Conservation (phyloP, 2,329 filamentous ascomycete species). For the Claviceps sp. region DNA sequence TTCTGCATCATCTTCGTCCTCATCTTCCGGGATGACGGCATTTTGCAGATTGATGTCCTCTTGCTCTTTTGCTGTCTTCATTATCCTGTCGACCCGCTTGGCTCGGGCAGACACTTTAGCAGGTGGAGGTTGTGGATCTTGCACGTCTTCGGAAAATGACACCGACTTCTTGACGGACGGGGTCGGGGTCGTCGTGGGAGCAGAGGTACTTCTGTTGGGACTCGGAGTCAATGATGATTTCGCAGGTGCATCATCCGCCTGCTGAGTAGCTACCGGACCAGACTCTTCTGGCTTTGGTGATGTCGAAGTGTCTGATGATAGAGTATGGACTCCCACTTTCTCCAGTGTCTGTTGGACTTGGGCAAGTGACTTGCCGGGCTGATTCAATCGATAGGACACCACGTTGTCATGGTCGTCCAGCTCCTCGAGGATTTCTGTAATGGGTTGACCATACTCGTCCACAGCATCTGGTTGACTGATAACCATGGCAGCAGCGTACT, state of each 20-base stretch:
- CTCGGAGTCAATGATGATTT: not conserved
- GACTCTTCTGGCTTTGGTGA: not conserved
- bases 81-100: slow-evolving; percentile 40
- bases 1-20: slow-evolving; percentile 66
- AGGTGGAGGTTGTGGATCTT: slow-evolving; percentile 14
- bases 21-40: slow-evolving; percentile 53
- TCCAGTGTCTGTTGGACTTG: slow-evolving; percentile 59
- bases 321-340: slow-evolving; percentile 57
- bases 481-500: slow-evolving; percentile 49
- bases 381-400: slow-evolving; percentile 50
- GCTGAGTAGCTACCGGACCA: not conserved
- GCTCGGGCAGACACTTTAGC: slow-evolving; percentile 26
- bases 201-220: not conserved
- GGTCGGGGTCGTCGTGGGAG: not conserved
- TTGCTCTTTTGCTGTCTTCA: slow-evolving; percentile 42
- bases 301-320: slow-evolving; percentile 10
- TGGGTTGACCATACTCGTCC: slow-evolving; percentile 58
- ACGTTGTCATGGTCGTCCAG: slow-evolving; percentile 85
- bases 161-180: slow-evolving; percentile 40
- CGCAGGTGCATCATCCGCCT: not conserved
- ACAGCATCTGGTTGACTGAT: slow-evolving; percentile 45
- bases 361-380: slow-evolving; percentile 53
- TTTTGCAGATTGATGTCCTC: slow-evolving; percentile 31
- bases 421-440: slow-evolving; percentile 86
- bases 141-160: slow-evolving; percentile 45